A percentile compares a stretch with the other conserved stretches of the same genome.
Evolutionary conservation across 371 early-diverging fungal genomes (phyloP).

Genomic region (Mucor lusitanicus): DNA sequence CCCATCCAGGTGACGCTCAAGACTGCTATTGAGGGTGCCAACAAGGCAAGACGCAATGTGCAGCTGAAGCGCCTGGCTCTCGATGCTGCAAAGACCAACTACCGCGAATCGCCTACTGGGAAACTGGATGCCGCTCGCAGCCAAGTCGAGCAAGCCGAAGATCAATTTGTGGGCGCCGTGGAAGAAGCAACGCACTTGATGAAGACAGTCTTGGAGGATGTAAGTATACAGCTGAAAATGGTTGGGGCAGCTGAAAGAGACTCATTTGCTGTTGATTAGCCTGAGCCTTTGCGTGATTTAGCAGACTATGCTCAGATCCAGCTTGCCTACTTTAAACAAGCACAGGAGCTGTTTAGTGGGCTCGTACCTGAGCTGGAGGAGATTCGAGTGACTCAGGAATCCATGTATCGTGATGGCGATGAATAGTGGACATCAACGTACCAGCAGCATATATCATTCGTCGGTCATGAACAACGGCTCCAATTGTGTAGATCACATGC

Average conservation of each 20-base stretch:
- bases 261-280: constrained; percentile 40
- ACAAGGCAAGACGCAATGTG: constrained; percentile 85
- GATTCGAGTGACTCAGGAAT: constrained; percentile 88
- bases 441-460: background rate
- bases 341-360: constrained; percentile 75
- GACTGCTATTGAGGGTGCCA: constrained; percentile 74
- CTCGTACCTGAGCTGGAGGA: constrained; percentile 91
- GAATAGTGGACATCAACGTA: background rate
- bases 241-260: background rate
- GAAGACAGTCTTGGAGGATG: constrained; percentile 86
- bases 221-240: constrained; percentile 22
- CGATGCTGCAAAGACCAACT: constrained; percentile 81
- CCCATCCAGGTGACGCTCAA: constrained; percentile 75
- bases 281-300: constrained; percentile 82
- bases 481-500: background rate
- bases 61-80: constrained; percentile 74
- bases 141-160: constrained; percentile 90
- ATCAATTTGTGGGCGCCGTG: constrained; percentile 88
- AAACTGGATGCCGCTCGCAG: constrained; percentile 68
- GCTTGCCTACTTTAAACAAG: constrained; percentile 82
- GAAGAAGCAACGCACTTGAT: constrained; percentile 91
- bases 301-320: constrained; percentile 87
- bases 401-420: constrained; percentile 66
- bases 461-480: constrained; percentile 8
- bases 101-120: constrained; percentile 62